Conservation (phyloP, 495 filamentous ascomycete genomes). For the Pyrenopolyporus hunteri region DNA sequence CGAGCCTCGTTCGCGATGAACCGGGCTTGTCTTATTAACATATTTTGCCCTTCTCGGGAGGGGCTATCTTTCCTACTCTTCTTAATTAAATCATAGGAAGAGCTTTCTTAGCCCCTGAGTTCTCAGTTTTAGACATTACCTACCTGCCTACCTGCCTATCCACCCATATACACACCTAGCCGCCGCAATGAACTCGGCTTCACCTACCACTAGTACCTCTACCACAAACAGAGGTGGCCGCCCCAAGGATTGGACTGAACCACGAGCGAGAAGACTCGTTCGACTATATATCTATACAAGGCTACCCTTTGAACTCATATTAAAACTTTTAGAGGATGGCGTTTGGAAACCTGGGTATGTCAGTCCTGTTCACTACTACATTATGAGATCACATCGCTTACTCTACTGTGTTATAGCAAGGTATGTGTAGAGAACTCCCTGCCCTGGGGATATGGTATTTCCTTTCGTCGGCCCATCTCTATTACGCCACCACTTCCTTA, state of each 20-base stretch:
- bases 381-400: slow-evolving; percentile 21
- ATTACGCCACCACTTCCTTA: not conserved
- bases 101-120: not conserved
- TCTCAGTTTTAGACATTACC: too few relatives aligned
- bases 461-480: slow-evolving; percentile 15
- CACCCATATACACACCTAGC: too few relatives aligned
- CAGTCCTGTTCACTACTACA: not conserved
- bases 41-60: slow-evolving; percentile 7
- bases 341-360: slow-evolving; percentile 51
- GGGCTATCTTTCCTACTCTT: slow-evolving; percentile 11
- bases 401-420: slow-evolving; percentile 37
- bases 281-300: slow-evolving; percentile 54
- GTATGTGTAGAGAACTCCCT: slow-evolving; percentile 11
- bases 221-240: slow-evolving; percentile 47
- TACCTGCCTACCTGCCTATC: not conserved
- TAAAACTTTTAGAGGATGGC: slow-evolving; percentile 51
- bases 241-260: slow-evolving; percentile 53
- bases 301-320: slow-evolving; percentile 50
- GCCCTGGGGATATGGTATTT: not conserved
- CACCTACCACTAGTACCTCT: slow-evolving; percentile 40
- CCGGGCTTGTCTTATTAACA: slow-evolving; percentile 16
- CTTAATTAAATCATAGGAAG: not conserved
- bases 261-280: slow-evolving; percentile 50
- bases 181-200: slow-evolving; percentile 38
- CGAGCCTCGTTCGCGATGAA: slow-evolving; percentile 20